These are phyloP conservation scores for Aspergillus vadensis DNA, from an alignment of 2,329 filamentous ascomycete species.

Conservation along the genomic window DNA sequence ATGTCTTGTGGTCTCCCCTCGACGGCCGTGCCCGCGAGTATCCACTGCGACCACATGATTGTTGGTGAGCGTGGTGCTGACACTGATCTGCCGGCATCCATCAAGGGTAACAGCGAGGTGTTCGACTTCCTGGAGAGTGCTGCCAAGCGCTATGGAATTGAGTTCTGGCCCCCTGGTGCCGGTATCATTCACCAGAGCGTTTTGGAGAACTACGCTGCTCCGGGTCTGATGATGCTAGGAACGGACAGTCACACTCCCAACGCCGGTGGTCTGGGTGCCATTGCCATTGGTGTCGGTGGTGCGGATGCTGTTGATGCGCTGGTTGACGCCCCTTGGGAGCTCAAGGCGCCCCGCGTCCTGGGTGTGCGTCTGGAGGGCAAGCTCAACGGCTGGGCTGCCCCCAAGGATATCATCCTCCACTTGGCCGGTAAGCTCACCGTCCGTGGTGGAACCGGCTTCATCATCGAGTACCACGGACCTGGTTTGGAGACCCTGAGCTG, in stretches of 20 bases:
- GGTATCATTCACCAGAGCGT: constrained; percentile 98
- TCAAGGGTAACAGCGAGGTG: constrained; percentile 91
- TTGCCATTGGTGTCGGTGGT: constrained; percentile 95
- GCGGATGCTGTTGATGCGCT: constrained; percentile 96
- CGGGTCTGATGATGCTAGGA: constrained; percentile 97
- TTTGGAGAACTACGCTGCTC: constrained; percentile 95
- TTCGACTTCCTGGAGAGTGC: constrained; percentile 97
- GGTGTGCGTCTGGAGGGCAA: constrained; percentile 82
- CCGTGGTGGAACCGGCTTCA: constrained; percentile 86
- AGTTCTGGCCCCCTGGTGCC: constrained; percentile 92
- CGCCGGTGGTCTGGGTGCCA: constrained; percentile 88
- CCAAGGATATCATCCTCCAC: constrained; percentile 92
- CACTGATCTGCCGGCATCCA: constrained; percentile 79
- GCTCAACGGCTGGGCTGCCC: constrained; percentile 86
- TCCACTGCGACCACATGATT: constrained; percentile 99
- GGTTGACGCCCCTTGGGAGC: constrained; percentile 94
- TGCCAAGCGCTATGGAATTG: constrained; percentile 85
- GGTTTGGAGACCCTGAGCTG: constrained; percentile 86
- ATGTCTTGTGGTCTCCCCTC: constrained; percentile 91
- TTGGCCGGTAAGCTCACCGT: constrained; percentile 90
- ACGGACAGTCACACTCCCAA: constrained; percentile 98
- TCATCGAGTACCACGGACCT: constrained; percentile 91
- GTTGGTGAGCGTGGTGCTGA: constrained; percentile 90
- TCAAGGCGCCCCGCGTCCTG: constrained; percentile 89
- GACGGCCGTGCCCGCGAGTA: constrained; percentile 92